These are phyloP conservation scores for Ceratobasidium sp. DNA, from an alignment of 1,284 basidiomycete genomes.

Conservation along the genomic window DNA sequence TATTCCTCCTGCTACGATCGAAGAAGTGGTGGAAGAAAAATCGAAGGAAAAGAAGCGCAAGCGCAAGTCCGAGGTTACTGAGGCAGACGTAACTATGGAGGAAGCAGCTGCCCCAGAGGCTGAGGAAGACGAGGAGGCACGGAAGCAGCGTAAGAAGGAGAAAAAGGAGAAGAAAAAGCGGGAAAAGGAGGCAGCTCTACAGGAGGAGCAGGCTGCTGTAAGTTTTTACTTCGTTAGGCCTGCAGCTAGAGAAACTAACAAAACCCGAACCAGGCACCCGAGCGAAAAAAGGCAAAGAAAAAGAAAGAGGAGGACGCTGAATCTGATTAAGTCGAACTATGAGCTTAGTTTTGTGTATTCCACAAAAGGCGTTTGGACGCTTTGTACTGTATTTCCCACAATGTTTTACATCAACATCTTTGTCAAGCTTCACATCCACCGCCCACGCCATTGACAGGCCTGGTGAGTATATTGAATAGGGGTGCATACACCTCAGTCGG, in stretches of 20 bases:
- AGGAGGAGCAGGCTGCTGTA: constrained; percentile 25
- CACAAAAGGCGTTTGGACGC: constrained; percentile 15
- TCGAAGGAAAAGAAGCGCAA: constrained; percentile 54
- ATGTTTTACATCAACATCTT: constrained; percentile 5
- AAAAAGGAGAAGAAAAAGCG: constrained; percentile 77
- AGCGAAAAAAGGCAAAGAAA: constrained; percentile 43
- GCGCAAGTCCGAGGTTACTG: constrained; percentile 48
- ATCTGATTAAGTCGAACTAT: constrained; percentile 21
- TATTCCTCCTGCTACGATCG: constrained; percentile 48
- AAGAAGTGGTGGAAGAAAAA: constrained; percentile 50
- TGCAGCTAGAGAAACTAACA: not conserved
- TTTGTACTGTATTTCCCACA: constrained; percentile 29
- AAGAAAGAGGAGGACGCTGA: constrained; percentile 23
- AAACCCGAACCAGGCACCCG: constrained; percentile 1
- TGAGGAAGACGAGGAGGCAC: constrained; percentile 55
- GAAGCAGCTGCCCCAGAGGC: constrained; percentile 37
- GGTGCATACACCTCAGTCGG: too few species aligned
- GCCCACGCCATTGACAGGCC: too few species aligned
- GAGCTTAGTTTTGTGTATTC: not conserved
- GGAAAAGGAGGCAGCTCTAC: constrained; percentile 63
- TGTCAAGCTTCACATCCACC: not conserved
- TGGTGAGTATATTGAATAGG: too few species aligned
- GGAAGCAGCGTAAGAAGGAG: constrained; percentile 56
- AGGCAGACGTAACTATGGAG: constrained; percentile 45
- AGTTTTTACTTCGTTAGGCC: not conserved